These are phyloP conservation scores for Erysiphe neolycopersici DNA, from an alignment of 2,329 filamentous ascomycete genomes.

Conservation along the genomic window DNA sequence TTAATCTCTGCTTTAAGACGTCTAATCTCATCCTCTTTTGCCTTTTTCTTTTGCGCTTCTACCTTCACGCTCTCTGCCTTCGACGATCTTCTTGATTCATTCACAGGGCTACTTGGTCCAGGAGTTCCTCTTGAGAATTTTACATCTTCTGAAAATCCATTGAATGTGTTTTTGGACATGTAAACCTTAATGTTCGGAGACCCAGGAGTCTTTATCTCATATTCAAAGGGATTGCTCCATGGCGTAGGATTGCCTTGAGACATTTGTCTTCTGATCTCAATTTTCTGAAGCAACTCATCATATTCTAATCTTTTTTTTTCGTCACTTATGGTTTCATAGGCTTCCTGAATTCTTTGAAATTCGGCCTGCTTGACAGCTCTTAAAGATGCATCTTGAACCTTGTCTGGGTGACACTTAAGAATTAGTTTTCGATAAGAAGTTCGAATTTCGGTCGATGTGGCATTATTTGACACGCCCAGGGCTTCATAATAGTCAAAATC, in stretches of 20 bases:
- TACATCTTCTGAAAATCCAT: constrained; percentile 10
- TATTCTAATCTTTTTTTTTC: constrained; percentile 47
- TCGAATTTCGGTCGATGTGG: constrained; percentile 45
- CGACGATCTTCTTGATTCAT: constrained; percentile 16
- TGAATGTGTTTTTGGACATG: constrained; percentile 15
- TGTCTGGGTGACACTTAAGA: constrained; percentile 75
- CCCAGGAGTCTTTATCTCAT: constrained; percentile 22
- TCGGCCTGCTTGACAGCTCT: constrained; percentile 61
- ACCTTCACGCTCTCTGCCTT: constrained; percentile 20
- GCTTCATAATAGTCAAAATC: constrained; percentile 46
- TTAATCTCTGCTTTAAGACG: constrained; percentile 11
- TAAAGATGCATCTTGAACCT: constrained; percentile 39
- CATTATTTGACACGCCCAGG: constrained; percentile 47
- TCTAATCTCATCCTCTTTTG: constrained; percentile 17
- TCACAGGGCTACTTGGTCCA: background rate
- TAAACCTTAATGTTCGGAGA: constrained; percentile 10
- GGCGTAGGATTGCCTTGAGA: constrained; percentile 18
- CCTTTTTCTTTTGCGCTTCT: constrained; percentile 17
- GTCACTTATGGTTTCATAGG: constrained; percentile 74
- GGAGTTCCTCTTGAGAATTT: constrained; percentile 11
- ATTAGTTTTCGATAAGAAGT: constrained; percentile 63
- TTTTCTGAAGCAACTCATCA: constrained; percentile 46
- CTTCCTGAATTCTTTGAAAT: constrained; percentile 78
- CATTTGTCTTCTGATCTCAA: constrained; percentile 28
- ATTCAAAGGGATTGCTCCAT: constrained; percentile 20